These are phyloP conservation scores for Bipolaris gigantea DNA, from an alignment of 2,329 filamentous ascomycete genomes.

Conservation along the genomic window DNA sequence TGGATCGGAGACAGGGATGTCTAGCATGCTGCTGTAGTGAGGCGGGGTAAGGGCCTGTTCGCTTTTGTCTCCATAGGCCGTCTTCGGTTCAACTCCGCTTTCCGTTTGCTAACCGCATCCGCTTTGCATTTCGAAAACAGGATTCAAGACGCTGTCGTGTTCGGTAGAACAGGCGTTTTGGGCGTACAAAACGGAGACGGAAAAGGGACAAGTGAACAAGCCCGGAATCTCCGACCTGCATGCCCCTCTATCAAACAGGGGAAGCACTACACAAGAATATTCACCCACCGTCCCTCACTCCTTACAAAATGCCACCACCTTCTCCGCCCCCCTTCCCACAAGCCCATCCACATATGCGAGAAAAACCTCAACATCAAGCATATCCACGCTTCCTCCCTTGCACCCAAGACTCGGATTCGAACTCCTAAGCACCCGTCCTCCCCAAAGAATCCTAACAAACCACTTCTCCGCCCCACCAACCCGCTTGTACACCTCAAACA, in stretches of 20 bases:
- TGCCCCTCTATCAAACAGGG: too few species aligned
- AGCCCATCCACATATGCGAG: slow-evolving; percentile 72
- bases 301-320: slow-evolving; percentile 42
- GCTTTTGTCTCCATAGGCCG: too few species aligned
- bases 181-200: too few species aligned
- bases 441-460: slow-evolving; percentile 70
- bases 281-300: background rate
- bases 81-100: too few species aligned
- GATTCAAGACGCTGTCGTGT: too few species aligned
- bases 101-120: too few species aligned
- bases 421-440: slow-evolving; percentile 66
- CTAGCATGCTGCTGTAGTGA: too few species aligned
- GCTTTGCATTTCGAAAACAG: too few species aligned
- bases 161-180: too few species aligned
- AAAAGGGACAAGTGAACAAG: too few species aligned
- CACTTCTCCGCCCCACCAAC: slow-evolving; percentile 20
- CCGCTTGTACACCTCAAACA: slow-evolving; percentile 68
- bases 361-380: slow-evolving; percentile 68
- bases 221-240: too few species aligned
- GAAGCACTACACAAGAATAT: too few species aligned
- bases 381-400: slow-evolving; percentile 58
- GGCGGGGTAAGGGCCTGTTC: background rate
- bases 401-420: slow-evolving; percentile 66
- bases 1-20: slow-evolving; percentile 12
- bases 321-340: slow-evolving; percentile 57